These are phyloP conservation scores for Saccharomyces hybrid DNA, from an alignment of 1,139 yeast species.

Conservation along the genomic window DNA sequence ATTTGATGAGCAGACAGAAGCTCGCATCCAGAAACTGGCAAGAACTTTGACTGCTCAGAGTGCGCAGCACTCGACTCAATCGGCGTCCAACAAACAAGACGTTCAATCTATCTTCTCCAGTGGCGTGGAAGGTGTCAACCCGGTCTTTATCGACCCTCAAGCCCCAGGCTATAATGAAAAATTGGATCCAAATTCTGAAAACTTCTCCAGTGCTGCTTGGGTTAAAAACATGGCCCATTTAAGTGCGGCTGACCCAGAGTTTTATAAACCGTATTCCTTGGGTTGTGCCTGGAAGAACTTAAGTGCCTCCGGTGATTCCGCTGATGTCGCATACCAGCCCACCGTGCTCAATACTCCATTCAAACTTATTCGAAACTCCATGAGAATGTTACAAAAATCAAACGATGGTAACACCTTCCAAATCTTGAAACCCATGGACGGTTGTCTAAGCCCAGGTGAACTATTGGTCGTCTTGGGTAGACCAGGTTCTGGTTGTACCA, in stretches of 20 bases:
- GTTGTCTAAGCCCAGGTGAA: constrained; percentile 58
- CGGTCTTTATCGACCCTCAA: constrained; percentile 7
- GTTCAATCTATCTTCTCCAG: constrained; percentile 2
- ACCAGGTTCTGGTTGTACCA: constrained; percentile 78
- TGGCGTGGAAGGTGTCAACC: constrained; percentile 6
- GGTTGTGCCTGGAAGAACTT: constrained; percentile 63
- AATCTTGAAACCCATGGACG: constrained; percentile 58
- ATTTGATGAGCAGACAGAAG: constrained; percentile 14
- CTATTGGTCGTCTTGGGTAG: constrained; percentile 67
- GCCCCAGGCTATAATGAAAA: constrained; percentile 35
- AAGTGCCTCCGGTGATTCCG: constrained; percentile 64
- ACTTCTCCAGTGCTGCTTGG: constrained; percentile 60
- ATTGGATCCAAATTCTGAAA: constrained; percentile 46
- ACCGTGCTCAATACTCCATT: constrained; percentile 49
- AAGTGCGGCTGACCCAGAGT: constrained; percentile 48
- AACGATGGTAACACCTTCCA: constrained; percentile 36
- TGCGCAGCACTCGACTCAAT: background rate
- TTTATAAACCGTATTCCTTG: constrained; percentile 51
- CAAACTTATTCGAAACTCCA: constrained; percentile 14
- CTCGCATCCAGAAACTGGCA: constrained; percentile 12
- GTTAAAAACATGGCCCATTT: constrained; percentile 56
- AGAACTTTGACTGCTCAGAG: constrained; percentile 9
- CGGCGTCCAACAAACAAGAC: background rate
- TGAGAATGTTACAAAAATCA: constrained; percentile 21
- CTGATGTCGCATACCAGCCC: constrained; percentile 70